Conservation (phyloP, 2,329 filamentous ascomycete species). For the Xenoacremonium recifei region DNA sequence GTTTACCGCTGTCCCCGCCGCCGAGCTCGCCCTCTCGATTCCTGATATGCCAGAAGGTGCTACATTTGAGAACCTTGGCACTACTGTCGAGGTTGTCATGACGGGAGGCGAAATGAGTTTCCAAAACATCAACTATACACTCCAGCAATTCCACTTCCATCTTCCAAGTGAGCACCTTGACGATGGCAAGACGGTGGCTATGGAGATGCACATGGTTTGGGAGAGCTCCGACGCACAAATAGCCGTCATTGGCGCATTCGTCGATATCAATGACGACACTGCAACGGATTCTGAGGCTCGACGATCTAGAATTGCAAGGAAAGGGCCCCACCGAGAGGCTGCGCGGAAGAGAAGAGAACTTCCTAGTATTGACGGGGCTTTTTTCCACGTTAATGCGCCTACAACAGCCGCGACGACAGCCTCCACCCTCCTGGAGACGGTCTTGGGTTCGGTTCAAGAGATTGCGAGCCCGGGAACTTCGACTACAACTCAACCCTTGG, state of each 20-base stretch:
- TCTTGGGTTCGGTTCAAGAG: constrained; percentile 37
- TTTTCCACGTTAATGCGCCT: constrained; percentile 2
- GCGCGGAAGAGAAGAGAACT: background rate
- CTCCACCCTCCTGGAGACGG: constrained; percentile 32
- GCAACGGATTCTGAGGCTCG: constrained; percentile 2
- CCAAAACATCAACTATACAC: constrained; percentile 36
- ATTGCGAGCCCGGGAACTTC: constrained; percentile 38
- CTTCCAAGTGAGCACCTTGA: constrained; percentile 59
- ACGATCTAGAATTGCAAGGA: background rate
- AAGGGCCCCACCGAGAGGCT: background rate
- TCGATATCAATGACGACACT: constrained; percentile 19
- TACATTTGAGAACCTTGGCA: constrained; percentile 51
- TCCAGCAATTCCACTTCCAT: constrained; percentile 61
- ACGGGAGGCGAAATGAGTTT: constrained; percentile 46
- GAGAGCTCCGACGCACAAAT: constrained; percentile 16
- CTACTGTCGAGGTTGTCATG: constrained; percentile 47
- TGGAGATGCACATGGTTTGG: constrained; percentile 32
- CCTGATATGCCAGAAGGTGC: constrained; percentile 33
- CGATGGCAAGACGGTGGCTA: constrained; percentile 30
- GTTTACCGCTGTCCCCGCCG: constrained; percentile 29
- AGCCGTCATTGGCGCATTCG: constrained; percentile 28
- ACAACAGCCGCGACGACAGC: constrained; percentile 5
- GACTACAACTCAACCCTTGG: constrained; percentile 35
- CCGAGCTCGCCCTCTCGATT: constrained; percentile 33
- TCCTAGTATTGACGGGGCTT: background rate